Base-by-base conservation (phyloP, 2,329 filamentous ascomycete species). In the Cladosporium sp. region DNA sequence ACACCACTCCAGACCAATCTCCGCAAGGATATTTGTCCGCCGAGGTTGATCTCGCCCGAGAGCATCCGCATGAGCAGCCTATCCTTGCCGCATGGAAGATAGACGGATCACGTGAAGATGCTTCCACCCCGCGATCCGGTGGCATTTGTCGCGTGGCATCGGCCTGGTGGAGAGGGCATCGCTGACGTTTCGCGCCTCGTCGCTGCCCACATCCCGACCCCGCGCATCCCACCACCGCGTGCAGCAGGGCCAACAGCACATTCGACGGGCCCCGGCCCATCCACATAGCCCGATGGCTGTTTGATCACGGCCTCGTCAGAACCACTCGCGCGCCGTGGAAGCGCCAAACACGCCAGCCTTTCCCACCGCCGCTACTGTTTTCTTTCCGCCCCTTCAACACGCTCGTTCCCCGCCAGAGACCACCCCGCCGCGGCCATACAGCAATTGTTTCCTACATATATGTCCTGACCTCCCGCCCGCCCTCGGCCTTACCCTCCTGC, bases 251-350 rank as follows among this genome's bases (percentile, higher is more conserved):
- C 19, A 37, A 25, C 40, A 13, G 40, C 40, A 45, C 52, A 44
- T 45, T 28, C 32, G 34, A 45, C 52, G 20, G 52, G 52, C 40
- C n/a, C 39, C 39, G 52, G 47, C 47, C 12, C 47, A 50, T 37
- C 52, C 52, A 55, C 52, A 55, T 55, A 25, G 52, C 52, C 52
- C 52, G 52, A 47, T 36, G 52, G 25, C 19, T 36, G n/a, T 37
- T n/a, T 50, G 19, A n/a, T 42, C 36, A 39, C 36, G 15, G 36
- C 13, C 6, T 12, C 3, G 1, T 50, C 13, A 36, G n/a, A 32
- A 50, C 32, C 13, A 19, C 36, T 13, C 17, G 39, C 19, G 47
- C 47, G 47, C 47, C 47, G 47, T 50, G 47, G 19, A 50, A 50
- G 47, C 47, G 39, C 52, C 52, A 55, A 47, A 55, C 40, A 40